Conservation (phyloP, 768 basidiomycete genomes). For the Mycena olivaceomarginata region DNA sequence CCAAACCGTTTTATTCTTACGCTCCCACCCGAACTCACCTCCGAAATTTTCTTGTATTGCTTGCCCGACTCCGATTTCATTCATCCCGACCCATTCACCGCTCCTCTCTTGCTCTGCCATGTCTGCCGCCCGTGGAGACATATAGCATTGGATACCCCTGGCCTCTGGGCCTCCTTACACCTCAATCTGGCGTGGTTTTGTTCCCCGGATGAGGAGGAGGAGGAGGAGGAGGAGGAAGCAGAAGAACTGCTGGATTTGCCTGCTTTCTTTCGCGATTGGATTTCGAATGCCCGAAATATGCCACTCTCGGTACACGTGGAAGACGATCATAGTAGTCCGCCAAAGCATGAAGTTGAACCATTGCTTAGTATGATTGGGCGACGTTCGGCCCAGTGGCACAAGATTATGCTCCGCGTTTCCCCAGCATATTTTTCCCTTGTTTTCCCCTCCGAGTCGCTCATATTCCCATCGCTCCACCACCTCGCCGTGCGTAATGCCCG, state of each 20-base stretch:
- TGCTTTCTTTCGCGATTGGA: slow-evolving; percentile 17
- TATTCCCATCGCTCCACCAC: not conserved
- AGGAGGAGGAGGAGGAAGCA: not conserved
- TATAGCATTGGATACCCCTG: slow-evolving; percentile 24
- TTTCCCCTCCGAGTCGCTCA: not conserved
- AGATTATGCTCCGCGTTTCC: not conserved
- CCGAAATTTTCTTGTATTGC: slow-evolving; percentile 30
- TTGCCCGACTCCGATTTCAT: slow-evolving; percentile 29
- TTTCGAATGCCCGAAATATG: slow-evolving; percentile 10
- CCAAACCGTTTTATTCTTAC: slow-evolving; percentile 22
- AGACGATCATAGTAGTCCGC: not conserved
- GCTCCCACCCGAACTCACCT: slow-evolving; percentile 34
- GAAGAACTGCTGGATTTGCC: not conserved
- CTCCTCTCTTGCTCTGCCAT: slow-evolving; percentile 31
- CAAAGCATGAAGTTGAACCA: not conserved
- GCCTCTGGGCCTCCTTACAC: slow-evolving; percentile 37
- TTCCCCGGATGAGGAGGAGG: not conserved
- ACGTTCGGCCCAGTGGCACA: slow-evolving; percentile 31
- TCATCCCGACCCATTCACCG: not conserved
- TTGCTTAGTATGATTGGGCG: slow-evolving; percentile 10
- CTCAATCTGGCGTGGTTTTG: slow-evolving; percentile 4
- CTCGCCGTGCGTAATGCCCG: not conserved
- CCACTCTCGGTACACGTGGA: slow-evolving; percentile 19
- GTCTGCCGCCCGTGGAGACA: slow-evolving; percentile 36
- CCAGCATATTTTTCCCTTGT: not conserved